phyloP scores from a whole-genome alignment of 2,329 filamentous ascomycete genomes.

The Amesomyces nigricolor region DNA sequence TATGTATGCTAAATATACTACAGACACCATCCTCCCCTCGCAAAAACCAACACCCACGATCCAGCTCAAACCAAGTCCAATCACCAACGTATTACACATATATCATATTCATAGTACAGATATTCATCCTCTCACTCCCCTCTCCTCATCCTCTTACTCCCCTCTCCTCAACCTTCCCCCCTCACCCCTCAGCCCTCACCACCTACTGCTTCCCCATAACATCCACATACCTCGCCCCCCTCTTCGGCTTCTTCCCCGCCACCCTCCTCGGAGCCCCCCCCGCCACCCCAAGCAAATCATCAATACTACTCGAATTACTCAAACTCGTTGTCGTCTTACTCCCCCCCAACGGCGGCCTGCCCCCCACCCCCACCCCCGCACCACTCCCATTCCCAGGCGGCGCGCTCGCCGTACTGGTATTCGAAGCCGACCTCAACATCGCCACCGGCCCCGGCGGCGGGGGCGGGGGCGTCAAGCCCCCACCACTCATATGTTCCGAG shows the following conservation, averaged over 20 bases:
- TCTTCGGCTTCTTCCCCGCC: constrained; percentile 64
- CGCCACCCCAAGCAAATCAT: constrained; percentile 78
- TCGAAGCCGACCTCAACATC: constrained; percentile 46
- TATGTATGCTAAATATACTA: constrained; percentile 4
- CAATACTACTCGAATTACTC: constrained; percentile 90
- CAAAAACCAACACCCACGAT: neutral
- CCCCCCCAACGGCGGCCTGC: constrained; percentile 48
- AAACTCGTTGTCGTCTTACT: constrained; percentile 54
- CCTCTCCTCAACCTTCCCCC: neutral
- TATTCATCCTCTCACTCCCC: neutral
- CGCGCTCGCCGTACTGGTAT: constrained; percentile 39
- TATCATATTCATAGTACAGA: constrained; percentile 6
- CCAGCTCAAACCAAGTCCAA: neutral
- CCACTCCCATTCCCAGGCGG: constrained; percentile 35
- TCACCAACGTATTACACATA: neutral
- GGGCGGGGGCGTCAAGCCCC: constrained; percentile 7
- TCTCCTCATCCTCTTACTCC: too few species aligned
- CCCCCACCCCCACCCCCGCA: constrained; percentile 42
- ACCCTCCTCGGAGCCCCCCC: constrained; percentile 64
- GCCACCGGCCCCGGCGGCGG: constrained; percentile 31
- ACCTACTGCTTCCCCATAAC: constrained; percentile 68
- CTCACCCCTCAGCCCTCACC: neutral
- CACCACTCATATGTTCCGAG: neutral
- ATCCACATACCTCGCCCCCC: constrained; percentile 86
- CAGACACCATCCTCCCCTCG: neutral